A percentile compares a stretch with the other conserved stretches of the same genome.
Evolutionary conservation across 225 moss, liverwort and hornwort species (phyloP).

Genomic region (Lunularia cruciata): DNA sequence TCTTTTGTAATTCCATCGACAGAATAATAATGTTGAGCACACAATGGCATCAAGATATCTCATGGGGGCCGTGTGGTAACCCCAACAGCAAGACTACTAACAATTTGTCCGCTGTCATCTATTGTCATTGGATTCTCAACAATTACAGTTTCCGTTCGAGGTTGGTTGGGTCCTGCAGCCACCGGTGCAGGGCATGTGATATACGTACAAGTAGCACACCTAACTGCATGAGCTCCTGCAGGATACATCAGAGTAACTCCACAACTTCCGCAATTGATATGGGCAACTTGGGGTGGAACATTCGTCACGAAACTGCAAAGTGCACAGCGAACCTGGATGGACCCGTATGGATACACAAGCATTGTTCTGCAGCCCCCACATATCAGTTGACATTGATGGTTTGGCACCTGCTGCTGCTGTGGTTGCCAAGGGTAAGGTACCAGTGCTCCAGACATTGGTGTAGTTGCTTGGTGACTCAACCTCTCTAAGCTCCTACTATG

Average conservation of each 20-base stretch:
- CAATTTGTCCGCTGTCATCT: slow-evolving; percentile 70
- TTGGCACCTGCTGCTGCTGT: slow-evolving; percentile 38
- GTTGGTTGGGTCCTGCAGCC: slow-evolving; percentile 25
- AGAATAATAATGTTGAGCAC: too few relatives aligned
- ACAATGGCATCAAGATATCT: slow-evolving; percentile 27
- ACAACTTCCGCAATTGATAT: slow-evolving; percentile 74
- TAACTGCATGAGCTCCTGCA: slow-evolving; percentile 75
- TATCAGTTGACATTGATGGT: slow-evolving; percentile 65
- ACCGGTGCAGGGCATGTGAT: slow-evolving; percentile 45
- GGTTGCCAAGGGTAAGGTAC: slow-evolving; percentile 51
- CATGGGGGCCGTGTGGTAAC: slow-evolving; percentile 61
- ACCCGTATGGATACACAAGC: slow-evolving; percentile 70
- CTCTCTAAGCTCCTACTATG: too few relatives aligned
- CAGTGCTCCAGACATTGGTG: slow-evolving; percentile 29
- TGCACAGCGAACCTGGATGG: slow-evolving; percentile 77
- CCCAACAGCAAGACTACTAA: slow-evolving; percentile 73
- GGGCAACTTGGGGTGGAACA: slow-evolving; percentile 68
- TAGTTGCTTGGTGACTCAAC: too few relatives aligned
- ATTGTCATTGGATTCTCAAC: slow-evolving; percentile 88
- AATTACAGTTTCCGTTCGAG: slow-evolving; percentile 61
- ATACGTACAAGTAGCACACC: slow-evolving; percentile 71
- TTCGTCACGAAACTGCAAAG: slow-evolving; percentile 71
- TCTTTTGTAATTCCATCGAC: too few relatives aligned
- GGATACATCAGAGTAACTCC: slow-evolving; percentile 78
- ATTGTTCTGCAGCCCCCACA: slow-evolving; percentile 75